These are phyloP conservation scores for Aspergillus melleus DNA, from an alignment of 2,329 filamentous ascomycete genomes.

Conservation along the genomic window DNA sequence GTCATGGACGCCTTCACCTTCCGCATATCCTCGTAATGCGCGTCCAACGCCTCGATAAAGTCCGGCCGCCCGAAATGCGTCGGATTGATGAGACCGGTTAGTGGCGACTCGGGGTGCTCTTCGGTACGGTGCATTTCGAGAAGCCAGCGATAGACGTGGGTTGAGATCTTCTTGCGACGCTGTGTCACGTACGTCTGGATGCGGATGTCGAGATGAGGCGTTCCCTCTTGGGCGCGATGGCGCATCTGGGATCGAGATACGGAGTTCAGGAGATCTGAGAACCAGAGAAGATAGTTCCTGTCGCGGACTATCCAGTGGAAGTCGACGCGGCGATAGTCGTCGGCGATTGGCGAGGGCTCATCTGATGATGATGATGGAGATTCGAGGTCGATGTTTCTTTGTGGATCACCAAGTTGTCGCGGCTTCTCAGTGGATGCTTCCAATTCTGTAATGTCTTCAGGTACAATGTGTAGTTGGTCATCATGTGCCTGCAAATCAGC, in stretches of 20 bases:
- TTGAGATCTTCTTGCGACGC: conserved; percentile 1
- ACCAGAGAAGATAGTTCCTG: conserved; percentile 8
- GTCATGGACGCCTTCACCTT: neutral
- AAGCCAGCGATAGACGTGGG: conserved; percentile 5
- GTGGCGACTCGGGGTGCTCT: conserved; percentile 5
- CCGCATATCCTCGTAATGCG: conserved; percentile 2
- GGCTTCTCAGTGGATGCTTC: neutral
- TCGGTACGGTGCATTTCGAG: conserved; percentile 7
- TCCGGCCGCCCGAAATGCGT: conserved; percentile 6
- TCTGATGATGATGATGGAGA: neutral
- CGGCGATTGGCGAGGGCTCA: neutral
- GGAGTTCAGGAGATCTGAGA: neutral
- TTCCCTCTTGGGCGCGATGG: neutral
- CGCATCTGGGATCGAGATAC: neutral
- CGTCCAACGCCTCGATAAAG: conserved; percentile 3
- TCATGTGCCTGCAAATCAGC: conserved; percentile 1
- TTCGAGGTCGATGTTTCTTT: too few relatives aligned
- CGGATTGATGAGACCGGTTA: conserved; percentile 3
- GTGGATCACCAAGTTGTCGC: neutral
- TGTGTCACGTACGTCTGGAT: conserved; percentile 5
- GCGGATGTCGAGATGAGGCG: neutral
- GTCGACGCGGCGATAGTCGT: conserved; percentile 4
- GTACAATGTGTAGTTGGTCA: neutral
- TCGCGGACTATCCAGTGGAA: conserved; percentile 5
- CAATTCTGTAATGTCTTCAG: neutral